These are phyloP conservation scores for Vigna nakashimae DNA, from an alignment of 306 rosid species.

Conservation along the genomic window DNA sequence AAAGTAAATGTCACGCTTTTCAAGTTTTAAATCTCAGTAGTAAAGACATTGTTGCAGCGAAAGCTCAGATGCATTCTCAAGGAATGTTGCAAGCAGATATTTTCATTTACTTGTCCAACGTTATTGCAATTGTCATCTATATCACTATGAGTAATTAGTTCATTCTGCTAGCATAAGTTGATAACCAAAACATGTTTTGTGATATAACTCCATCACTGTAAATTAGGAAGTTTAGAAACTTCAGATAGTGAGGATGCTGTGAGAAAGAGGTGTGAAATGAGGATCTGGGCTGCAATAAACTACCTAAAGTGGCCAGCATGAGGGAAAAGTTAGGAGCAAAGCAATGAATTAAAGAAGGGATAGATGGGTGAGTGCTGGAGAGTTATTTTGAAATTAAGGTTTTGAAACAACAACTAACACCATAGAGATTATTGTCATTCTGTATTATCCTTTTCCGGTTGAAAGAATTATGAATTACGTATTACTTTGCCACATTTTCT, in stretches of 20 bases:
- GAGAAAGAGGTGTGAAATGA: constrained; percentile 9
- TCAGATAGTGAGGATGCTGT: background rate
- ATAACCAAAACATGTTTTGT: constrained; percentile 2
- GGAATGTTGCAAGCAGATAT: constrained; percentile 4
- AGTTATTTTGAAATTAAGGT: background rate
- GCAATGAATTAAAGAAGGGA: background rate
- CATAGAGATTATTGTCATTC: constrained; percentile 10
- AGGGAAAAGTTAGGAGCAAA: background rate
- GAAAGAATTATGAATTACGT: constrained; percentile 1
- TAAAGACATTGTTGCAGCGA: background rate
- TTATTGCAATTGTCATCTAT: background rate
- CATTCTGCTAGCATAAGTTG: background rate
- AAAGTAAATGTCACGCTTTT: background rate
- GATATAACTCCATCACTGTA: background rate
- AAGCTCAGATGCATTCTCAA: constrained; percentile 17
- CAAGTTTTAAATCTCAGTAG: constrained; percentile 6
- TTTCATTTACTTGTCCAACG: constrained; percentile 13
- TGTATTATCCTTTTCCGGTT: background rate
- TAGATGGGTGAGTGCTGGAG: background rate
- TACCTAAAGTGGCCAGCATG: background rate
- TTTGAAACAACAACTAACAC: constrained; percentile 18
- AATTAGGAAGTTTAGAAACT: constrained; percentile 4
- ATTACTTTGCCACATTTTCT: background rate
- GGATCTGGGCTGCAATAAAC: constrained; percentile 2
- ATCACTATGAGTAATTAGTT: background rate